Evolutionary conservation across 306 rosid genomes (phyloP), one percentile per base, ranked within the genome.

Genomic region (Urtica urens): DNA sequence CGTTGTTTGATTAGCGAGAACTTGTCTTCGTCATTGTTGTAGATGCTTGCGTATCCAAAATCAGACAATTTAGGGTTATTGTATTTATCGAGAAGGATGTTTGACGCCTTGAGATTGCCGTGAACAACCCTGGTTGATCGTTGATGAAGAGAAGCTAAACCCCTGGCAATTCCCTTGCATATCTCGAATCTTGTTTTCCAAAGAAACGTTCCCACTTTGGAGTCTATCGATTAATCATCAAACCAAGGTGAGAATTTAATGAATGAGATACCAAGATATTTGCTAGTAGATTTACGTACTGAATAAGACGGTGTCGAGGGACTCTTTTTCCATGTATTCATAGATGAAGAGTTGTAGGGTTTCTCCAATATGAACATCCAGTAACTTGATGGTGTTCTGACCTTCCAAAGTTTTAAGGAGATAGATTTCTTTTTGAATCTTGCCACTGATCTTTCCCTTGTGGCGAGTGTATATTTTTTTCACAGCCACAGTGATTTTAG

Each of bases 91-190:
- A 58, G 64, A 14, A 58, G 64, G 38, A 58, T 46, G 48, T 58
- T 58, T 13, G 18, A 37, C 37, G 53, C 17, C 27, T 45, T 57
- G 3, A 57, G 31, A n/a, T 46, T 23, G 34, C 31, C 39, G 11
- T 57, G 63, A 57, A 24, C 52, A 0, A 57, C 16, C 16, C 17
- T 21, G 7, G 31, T 57, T 1, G 25, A 16, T 20, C 10, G 51
- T 8, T 46, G 25, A 14, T 58, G 63, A 10, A 58, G 55, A 46
- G 23, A 24, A 18, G 17, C 7, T 37, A 58, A 58, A 37, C 63
- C 63, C 26, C 38, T 47, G 1, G 55, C 63, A 34, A 58, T 46
- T 7, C 63, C 63, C 53, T 14, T 12, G 38, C 63, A 58, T 13
- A 58, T 58, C 21, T 21, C 38, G n/a, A 16, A 34, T 47, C 63